phyloP scores from a whole-genome alignment of 371 early-diverging fungal genomes.

The Mucor plumbeus region DNA sequence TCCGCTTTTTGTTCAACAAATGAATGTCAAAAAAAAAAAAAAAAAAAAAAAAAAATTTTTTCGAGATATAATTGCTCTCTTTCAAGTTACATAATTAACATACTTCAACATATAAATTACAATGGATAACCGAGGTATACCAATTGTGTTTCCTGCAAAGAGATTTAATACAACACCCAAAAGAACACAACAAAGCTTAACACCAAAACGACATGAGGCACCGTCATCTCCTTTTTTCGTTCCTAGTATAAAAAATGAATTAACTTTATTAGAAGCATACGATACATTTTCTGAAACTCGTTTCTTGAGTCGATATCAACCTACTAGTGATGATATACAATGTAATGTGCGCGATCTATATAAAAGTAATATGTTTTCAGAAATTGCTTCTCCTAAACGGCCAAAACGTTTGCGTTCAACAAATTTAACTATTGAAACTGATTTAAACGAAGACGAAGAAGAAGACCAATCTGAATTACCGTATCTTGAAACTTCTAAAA shows the following conservation, averaged over 20 bases:
- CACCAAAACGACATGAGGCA: neutral
- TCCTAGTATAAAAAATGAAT: constrained; percentile 14
- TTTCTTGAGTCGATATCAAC: constrained; percentile 22
- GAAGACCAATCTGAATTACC: neutral
- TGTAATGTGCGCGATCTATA: constrained; percentile 15
- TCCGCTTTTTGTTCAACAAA: neutral
- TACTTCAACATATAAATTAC: neutral
- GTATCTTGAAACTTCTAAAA: neutral
- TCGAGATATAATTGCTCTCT: neutral
- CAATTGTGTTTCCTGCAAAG: constrained; percentile 22
- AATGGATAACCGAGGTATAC: constrained; percentile 37
- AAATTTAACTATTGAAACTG: neutral
- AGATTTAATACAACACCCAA: constrained; percentile 12
- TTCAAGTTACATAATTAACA: neutral
- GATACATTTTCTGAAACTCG: constrained; percentile 27
- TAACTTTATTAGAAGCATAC: constrained; percentile 28
- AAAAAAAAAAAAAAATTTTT: neutral
- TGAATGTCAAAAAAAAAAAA: neutral
- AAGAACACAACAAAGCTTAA: neutral
- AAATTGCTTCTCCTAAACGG: neutral
- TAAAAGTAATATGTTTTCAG: constrained; percentile 2
- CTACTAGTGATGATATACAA: neutral
- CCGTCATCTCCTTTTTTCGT: constrained; percentile 12
- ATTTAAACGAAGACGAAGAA: neutral
- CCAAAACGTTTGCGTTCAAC: neutral